Percentiles rank a stretch among this genome's conserved stretches.
Conservation (phyloP, 306 rosid genomes). For the Datisca glomerata region DNA sequence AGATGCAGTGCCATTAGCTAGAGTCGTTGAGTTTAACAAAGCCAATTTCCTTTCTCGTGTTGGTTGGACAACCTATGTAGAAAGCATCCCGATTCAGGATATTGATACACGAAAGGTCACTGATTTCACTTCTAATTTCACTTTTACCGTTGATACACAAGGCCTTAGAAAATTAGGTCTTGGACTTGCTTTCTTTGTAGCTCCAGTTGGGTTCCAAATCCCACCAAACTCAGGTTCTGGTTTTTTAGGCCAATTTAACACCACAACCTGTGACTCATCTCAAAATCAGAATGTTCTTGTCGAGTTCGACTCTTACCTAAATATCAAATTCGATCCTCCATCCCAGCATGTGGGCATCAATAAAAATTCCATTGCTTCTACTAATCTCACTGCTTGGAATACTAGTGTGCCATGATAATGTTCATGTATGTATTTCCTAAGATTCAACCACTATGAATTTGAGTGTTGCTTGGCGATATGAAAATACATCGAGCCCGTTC, state of each 20-base stretch:
- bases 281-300: neutral
- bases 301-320: conserved; percentile 1
- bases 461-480: too few species aligned
- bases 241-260: conserved; percentile 7
- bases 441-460: too few species aligned
- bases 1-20: neutral
- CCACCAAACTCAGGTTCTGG: conserved; percentile 7
- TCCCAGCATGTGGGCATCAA: conserved; percentile 4
- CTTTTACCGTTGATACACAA: neutral
- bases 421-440: too few species aligned
- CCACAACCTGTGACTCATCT: neutral
- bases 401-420: too few species aligned
- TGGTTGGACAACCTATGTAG: too few species aligned
- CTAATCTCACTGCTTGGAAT: too few species aligned
- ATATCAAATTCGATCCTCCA: conserved; percentile 1
- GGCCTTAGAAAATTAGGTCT: neutral
- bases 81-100: conserved; percentile 7
- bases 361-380: neutral
- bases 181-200: conserved; percentile 8
- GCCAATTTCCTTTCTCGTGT: neutral
- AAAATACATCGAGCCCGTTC: too few species aligned
- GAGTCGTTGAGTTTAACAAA: neutral
- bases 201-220: conserved; percentile 5
- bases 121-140: too few species aligned
- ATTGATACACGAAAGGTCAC: neutral